Evolutionary conservation across 2,329 filamentous ascomycete genomes (phyloP).

Genomic region (Microdochium bolleyi): DNA sequence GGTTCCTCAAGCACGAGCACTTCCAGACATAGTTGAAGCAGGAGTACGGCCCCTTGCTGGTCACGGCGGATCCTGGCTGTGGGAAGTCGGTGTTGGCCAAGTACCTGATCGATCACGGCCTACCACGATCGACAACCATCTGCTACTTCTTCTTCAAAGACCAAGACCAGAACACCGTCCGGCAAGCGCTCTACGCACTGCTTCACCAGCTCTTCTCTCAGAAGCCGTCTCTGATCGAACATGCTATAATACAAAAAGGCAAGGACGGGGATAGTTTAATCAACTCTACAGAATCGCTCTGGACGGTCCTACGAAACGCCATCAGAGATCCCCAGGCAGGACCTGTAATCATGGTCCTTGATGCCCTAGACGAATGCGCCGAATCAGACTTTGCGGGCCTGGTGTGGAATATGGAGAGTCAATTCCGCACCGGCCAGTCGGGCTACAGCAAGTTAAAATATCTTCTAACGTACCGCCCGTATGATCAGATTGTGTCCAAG

Average conservation of each 20-base stretch:
- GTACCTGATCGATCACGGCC: constrained; percentile 18
- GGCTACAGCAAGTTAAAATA: constrained; percentile 16
- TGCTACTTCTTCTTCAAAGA: constrained; percentile 38
- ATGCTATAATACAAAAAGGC: constrained; percentile 18
- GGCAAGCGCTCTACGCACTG: constrained; percentile 28
- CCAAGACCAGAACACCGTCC: constrained; percentile 22
- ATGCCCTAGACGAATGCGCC: constrained; percentile 30
- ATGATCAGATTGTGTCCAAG: constrained; percentile 15
- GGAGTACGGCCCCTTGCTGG: constrained; percentile 18
- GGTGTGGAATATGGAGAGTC: constrained; percentile 4
- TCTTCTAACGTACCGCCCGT: constrained; percentile 26
- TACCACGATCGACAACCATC: constrained; percentile 13
- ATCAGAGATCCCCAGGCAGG: constrained; percentile 16
- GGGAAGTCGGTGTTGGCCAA: constrained; percentile 28
- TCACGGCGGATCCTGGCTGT: constrained; percentile 30
- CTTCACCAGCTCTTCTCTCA: constrained; percentile 28
- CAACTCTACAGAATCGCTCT: constrained; percentile 15
- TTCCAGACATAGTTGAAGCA: constrained; percentile 19
- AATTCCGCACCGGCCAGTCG: neutral
- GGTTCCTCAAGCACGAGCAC: constrained; percentile 20
- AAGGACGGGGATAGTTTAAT: constrained; percentile 17
- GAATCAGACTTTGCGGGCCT: constrained; percentile 14
- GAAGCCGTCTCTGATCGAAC: constrained; percentile 17
- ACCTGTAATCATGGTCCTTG: constrained; percentile 24
- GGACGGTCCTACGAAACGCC: constrained; percentile 21